Evolutionary conservation across 2,329 filamentous ascomycete genomes (phyloP), one percentile per base, ranked within the genome.

Genomic region (Nemania sp.): DNA sequence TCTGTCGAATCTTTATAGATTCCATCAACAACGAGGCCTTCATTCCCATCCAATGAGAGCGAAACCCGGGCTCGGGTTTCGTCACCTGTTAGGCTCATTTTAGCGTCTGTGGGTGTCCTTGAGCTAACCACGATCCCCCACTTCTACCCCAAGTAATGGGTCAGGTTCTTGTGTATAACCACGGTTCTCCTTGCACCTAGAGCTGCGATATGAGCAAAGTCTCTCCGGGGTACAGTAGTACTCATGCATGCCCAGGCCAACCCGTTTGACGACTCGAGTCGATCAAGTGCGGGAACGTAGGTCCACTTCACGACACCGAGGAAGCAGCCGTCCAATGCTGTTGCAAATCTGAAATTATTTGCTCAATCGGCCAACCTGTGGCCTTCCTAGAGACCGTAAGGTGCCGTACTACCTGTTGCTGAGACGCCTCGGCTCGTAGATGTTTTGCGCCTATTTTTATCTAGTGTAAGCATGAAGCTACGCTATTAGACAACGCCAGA

Each of bases 281-380:
- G 18, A 24, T n/a, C 3, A 6, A 29, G 11, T 52, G 18, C 35
- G 1, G n/a, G 2, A 45, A 60, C 3, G 38, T 20, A 7, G 2
- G 8, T 29, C 24, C 43, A n/a, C 13, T 45, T 62, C 57, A 66
- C 26, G 54, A 35, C 43, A 38, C 41, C 38, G 32, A 29, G 26
- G 32, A 38, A 18, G 32, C 27, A 13, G 38, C 18, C 22, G 45
- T 64, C 79, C 79, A 81, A 3, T 66, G 73, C 5, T 8, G 38
- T 66, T 78, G 59, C 5, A 83, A 68, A 52, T 74, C 73, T 4
- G 71, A 60, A 32, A 81, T 73, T 10, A 82, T 77, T 32, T 77
- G 73, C 47, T 79, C 71, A 5, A 82, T 77, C 0, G 81, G 80
- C 81, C 81, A 83, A 6, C 80, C 81, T 1, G 78, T 80, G 0